Conservation (phyloP, 441 rosid species). For the Pelargonium citronellum region DNA sequence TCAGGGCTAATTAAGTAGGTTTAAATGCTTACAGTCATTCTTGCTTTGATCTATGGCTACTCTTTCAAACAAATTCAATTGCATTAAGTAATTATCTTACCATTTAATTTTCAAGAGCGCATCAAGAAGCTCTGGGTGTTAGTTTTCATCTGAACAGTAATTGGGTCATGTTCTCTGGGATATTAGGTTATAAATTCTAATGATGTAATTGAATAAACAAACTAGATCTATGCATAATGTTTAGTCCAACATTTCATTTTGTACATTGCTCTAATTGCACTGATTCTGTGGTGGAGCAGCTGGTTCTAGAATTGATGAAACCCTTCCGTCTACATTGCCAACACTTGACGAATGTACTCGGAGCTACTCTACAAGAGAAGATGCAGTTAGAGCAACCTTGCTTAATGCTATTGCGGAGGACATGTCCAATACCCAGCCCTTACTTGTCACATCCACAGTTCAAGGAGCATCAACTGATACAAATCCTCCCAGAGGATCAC, state of each 20-base stretch:
- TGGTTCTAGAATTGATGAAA: background rate
- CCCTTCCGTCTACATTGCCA: background rate
- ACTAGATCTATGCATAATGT: background rate
- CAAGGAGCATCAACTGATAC: conserved; percentile 15
- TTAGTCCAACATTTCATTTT: background rate
- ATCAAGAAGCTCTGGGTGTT: background rate
- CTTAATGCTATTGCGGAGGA: background rate
- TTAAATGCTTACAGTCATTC: background rate
- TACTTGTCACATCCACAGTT: background rate
- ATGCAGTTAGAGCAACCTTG: conserved; percentile 7
- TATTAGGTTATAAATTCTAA: background rate
- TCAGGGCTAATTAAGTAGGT: no score
- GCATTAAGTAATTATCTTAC: background rate
- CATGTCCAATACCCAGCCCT: background rate
- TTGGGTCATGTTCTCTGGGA: background rate
- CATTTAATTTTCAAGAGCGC: background rate
- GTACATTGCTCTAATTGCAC: background rate
- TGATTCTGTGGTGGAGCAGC: background rate
- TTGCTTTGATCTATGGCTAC: background rate
- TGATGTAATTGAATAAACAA: background rate
- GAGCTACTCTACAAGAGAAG: background rate
- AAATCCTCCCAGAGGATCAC: conserved; percentile 19
- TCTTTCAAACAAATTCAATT: background rate
- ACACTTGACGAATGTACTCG: background rate
- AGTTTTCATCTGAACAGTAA: background rate